Evolutionary conservation across 164 flowering plant genomes (phyloP).

Genomic region (Malania oleifera): DNA sequence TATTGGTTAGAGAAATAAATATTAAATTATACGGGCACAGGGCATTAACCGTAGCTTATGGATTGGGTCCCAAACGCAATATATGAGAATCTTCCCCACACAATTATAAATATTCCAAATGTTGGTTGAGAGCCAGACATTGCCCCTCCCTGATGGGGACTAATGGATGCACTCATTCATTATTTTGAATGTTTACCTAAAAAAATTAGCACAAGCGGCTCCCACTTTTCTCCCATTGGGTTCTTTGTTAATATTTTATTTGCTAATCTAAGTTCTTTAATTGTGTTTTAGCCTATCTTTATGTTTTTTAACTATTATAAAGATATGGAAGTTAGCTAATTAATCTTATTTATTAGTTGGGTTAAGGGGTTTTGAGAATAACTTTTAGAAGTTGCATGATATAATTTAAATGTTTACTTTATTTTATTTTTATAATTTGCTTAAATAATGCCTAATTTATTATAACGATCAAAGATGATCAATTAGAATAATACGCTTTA

Average conservation of each 20-base stretch:
- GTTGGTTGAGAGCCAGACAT: conserved; percentile 41
- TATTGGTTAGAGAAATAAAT: conserved; percentile 7
- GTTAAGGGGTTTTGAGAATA: no score
- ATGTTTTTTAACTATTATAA: no score
- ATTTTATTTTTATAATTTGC: no score
- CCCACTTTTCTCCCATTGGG: conserved; percentile 3
- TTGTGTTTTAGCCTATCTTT: no score
- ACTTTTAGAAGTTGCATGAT: no score
- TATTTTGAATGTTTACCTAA: conserved; percentile 31
- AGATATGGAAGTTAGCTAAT: no score
- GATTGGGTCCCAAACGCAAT: conserved; percentile 24
- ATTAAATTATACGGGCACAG: background rate
- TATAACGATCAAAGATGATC: no score
- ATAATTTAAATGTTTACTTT: no score
- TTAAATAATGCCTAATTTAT: no score
- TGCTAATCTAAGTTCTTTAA: conserved; percentile 19
- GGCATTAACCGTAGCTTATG: no score
- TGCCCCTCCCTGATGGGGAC: conserved; percentile 38
- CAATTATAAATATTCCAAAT: conserved; percentile 39
- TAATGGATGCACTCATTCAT: conserved; percentile 25
- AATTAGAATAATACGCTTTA: no score
- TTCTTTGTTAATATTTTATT: background rate
- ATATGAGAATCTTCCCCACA: conserved; percentile 31
- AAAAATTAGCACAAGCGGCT: background rate
- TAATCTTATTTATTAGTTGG: no score